Conservation (phyloP, 2,329 filamentous ascomycete species). For the Zasmidium citrigriseum region DNA sequence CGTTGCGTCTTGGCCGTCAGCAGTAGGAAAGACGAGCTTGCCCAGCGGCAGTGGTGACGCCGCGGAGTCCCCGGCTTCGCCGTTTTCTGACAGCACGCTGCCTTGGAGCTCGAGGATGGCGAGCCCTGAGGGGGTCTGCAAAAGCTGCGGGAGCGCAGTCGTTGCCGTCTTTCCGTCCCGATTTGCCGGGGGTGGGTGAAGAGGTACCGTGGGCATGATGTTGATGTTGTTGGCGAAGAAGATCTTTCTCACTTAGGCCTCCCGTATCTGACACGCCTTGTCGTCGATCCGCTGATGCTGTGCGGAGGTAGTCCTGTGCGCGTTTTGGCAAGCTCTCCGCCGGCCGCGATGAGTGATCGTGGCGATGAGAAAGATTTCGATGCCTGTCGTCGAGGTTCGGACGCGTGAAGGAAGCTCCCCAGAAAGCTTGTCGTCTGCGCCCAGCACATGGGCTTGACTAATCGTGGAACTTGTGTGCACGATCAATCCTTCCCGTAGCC, state of each 20-base stretch:
- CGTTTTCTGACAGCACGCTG: slow-evolving; percentile 71
- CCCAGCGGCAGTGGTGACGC: slow-evolving; percentile 59
- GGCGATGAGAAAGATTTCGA: too few relatives aligned
- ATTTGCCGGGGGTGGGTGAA: not conserved
- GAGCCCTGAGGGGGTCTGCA: slow-evolving; percentile 86
- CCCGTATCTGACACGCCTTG: too few relatives aligned
- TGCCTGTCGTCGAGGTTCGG: too few relatives aligned
- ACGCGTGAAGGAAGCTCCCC: too few relatives aligned
- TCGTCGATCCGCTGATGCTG: too few relatives aligned
- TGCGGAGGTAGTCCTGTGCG: too few relatives aligned
- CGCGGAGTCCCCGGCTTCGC: slow-evolving; percentile 28
- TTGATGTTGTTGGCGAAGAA: not conserved
- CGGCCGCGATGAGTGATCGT: too few relatives aligned
- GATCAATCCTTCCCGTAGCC: not conserved
- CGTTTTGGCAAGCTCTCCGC: too few relatives aligned
- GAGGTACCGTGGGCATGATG: slow-evolving; percentile 6
- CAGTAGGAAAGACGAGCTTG: slow-evolving; percentile 71
- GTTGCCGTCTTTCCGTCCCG: not conserved
- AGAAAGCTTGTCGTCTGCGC: too few relatives aligned
- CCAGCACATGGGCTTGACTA: too few relatives aligned
- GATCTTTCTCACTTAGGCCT: not conserved
- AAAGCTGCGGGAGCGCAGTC: slow-evolving; percentile 73
- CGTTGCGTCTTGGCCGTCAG: slow-evolving; percentile 58
- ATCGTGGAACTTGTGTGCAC: not conserved
- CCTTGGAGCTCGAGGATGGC: slow-evolving; percentile 93